phyloP scores from a whole-genome alignment of 306 rosid species.

The Begonia loranthoides region DNA sequence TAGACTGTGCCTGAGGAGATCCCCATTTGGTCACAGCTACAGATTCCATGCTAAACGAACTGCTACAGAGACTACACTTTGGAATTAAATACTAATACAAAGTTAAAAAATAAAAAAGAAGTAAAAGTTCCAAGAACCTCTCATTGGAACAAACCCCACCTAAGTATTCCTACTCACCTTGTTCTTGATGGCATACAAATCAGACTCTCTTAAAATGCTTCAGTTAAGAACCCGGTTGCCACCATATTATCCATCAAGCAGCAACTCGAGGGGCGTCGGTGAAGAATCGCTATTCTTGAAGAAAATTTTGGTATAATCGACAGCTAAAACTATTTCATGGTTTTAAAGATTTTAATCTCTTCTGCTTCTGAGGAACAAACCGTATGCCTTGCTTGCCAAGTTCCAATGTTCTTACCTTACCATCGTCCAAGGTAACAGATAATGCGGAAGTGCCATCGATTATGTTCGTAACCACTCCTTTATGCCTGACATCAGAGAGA shows the following conservation, averaged over 20 bases:
- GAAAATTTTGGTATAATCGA: no score
- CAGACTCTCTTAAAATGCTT: slow-evolving; percentile 1
- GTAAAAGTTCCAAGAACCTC: background rate
- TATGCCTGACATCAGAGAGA: slow-evolving; percentile 47
- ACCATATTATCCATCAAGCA: no score
- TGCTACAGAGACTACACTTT: background rate
- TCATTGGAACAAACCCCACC: slow-evolving; percentile 3
- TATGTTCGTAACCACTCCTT: slow-evolving; percentile 57
- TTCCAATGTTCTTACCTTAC: slow-evolving; percentile 46
- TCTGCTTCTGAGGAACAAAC: slow-evolving; percentile 66
- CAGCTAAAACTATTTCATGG: background rate
- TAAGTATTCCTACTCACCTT: slow-evolving; percentile 2
- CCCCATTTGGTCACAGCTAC: no score
- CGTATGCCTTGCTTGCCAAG: slow-evolving; percentile 84
- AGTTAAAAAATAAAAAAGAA: background rate
- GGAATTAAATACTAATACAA: slow-evolving; percentile 4
- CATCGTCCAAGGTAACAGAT: slow-evolving; percentile 67
- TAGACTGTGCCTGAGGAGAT: no score
- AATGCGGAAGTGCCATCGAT: slow-evolving; percentile 55
- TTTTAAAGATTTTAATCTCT: slow-evolving; percentile 54
- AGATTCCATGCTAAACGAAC: no score
- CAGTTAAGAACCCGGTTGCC: background rate
- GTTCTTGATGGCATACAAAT: background rate
- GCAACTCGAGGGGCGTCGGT: no score
- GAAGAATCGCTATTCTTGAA: no score